Percentiles rank a stretch among this genome's conserved stretches.
Evolutionary conservation across 83 land plant genomes (phyloP).

Genomic region (Diphasiastrum complanatum): DNA sequence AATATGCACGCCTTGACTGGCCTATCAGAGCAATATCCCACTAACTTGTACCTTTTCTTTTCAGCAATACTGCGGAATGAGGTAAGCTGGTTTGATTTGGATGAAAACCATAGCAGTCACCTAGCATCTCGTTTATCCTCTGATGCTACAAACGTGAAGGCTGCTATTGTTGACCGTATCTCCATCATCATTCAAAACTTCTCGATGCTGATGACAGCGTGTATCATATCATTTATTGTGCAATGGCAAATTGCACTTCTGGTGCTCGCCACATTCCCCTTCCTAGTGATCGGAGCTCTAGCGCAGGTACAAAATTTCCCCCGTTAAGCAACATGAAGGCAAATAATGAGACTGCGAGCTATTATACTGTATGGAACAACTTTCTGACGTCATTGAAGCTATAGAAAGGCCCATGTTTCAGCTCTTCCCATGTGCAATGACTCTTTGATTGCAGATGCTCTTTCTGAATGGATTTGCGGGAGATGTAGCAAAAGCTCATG

Average conservation of each 20-base stretch:
- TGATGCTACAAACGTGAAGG: slow-evolving; percentile 3
- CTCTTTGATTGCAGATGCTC: slow-evolving; percentile 1
- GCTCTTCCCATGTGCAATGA: no score
- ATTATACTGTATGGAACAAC: no score
- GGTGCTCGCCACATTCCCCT: background rate
- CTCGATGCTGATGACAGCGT: background rate
- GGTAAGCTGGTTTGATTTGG: slow-evolving; percentile 8
- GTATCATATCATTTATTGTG: slow-evolving; percentile 7
- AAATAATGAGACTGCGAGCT: no score
- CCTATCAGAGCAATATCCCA: no score
- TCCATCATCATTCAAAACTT: slow-evolving; percentile 8
- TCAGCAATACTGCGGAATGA: slow-evolving; percentile 5
- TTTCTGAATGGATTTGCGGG: slow-evolving; percentile 19
- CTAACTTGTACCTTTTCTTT: no score
- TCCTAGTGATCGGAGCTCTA: background rate
- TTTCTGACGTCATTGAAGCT: no score
- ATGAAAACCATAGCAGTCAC: background rate
- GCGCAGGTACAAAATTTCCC: background rate
- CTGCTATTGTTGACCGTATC: slow-evolving; percentile 8
- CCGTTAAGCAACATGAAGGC: no score
- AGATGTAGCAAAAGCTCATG: slow-evolving; percentile 16
- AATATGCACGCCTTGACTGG: no score
- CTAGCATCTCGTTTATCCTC: slow-evolving; percentile 11
- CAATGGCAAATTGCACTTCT: slow-evolving; percentile 7
- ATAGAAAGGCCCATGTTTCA: no score